phyloP scores from a whole-genome alignment of 2,329 filamentous ascomycete genomes.

The Graphilbum sp. region DNA sequence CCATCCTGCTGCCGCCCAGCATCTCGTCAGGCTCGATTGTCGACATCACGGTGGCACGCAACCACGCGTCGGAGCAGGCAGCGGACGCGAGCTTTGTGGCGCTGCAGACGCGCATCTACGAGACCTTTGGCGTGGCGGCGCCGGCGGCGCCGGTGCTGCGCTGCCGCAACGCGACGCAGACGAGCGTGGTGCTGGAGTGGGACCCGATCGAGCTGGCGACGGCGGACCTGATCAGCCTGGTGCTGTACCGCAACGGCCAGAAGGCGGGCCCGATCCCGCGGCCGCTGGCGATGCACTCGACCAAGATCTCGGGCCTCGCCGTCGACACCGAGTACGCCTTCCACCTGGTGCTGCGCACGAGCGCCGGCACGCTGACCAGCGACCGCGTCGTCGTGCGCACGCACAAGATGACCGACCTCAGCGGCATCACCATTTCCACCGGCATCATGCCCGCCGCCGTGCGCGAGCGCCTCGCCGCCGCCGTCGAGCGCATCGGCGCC shows the following conservation, averaged over 20 bases:
- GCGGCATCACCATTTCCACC: constrained; percentile 85
- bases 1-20: constrained; percentile 85
- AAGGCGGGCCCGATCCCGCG: constrained; percentile 92
- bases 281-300: constrained; percentile 74
- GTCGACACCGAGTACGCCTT: constrained; percentile 94
- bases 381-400: constrained; percentile 76
- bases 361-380: constrained; percentile 70
- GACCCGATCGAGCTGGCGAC: constrained; percentile 88
- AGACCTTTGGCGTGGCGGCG: constrained; percentile 66
- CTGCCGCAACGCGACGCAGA: constrained; percentile 94
- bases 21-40: constrained; percentile 95
- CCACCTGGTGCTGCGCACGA: constrained; percentile 80
- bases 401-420: constrained; percentile 97
- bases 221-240: constrained; percentile 75
- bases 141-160: constrained; percentile 66
- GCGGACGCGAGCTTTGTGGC: constrained; percentile 61
- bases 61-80: constrained; percentile 59
- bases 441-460: constrained; percentile 63
- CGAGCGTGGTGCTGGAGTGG: constrained; percentile 97
- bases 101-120: constrained; percentile 80
- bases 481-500: constrained; percentile 78
- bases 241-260: constrained; percentile 86
- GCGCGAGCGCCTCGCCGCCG: constrained; percentile 55
- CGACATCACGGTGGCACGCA: constrained; percentile 89
- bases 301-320: constrained; percentile 92